phyloP scores from a whole-genome alignment of 2,329 filamentous ascomycete species.

The Stachybotrys echinatus region DNA sequence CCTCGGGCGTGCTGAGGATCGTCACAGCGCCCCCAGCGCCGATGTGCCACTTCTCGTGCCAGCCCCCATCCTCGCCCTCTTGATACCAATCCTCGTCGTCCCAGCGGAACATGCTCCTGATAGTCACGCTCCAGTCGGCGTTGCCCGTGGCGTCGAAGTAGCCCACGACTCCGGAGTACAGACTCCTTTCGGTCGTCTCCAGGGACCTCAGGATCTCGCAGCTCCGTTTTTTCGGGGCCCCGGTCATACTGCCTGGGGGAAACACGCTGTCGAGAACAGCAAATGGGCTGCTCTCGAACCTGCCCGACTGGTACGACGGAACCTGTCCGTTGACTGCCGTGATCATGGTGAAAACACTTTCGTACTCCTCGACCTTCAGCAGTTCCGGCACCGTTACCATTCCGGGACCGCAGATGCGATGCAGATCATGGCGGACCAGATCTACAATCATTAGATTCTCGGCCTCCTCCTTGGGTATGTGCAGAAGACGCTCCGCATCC shows the following conservation, averaged over 20 bases:
- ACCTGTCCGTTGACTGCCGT: constrained; percentile 75
- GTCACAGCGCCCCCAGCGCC: constrained; percentile 91
- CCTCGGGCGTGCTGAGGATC: constrained; percentile 70
- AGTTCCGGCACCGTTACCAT: constrained; percentile 71
- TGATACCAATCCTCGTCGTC: constrained; percentile 46
- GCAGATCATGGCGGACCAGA: constrained; percentile 87
- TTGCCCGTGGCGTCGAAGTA: constrained; percentile 83
- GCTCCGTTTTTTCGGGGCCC: constrained; percentile 87
- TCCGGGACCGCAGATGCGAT: constrained; percentile 73
- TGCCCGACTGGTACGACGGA: constrained; percentile 19
- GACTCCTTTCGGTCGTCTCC: constrained; percentile 60
- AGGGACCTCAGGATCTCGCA: constrained; percentile 74
- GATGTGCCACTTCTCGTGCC: constrained; percentile 66
- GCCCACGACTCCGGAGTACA: constrained; percentile 86
- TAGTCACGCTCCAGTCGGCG: constrained; percentile 89
- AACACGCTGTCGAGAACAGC: constrained; percentile 73
- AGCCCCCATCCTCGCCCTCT: constrained; percentile 20
- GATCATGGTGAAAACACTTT: constrained; percentile 86
- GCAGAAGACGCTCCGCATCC: constrained; percentile 67
- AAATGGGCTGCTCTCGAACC: constrained; percentile 26
- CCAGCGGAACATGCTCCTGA: constrained; percentile 74
- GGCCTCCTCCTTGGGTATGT: constrained; percentile 82
- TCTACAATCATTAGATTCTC: constrained; percentile 99
- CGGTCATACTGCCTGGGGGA: constrained; percentile 93
- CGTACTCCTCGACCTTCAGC: constrained; percentile 85